Evolutionary conservation across 108 stramenopile species (phyloP), one percentile per base, ranked within the genome.

Genomic region (Fragilaria crotonensis): DNA sequence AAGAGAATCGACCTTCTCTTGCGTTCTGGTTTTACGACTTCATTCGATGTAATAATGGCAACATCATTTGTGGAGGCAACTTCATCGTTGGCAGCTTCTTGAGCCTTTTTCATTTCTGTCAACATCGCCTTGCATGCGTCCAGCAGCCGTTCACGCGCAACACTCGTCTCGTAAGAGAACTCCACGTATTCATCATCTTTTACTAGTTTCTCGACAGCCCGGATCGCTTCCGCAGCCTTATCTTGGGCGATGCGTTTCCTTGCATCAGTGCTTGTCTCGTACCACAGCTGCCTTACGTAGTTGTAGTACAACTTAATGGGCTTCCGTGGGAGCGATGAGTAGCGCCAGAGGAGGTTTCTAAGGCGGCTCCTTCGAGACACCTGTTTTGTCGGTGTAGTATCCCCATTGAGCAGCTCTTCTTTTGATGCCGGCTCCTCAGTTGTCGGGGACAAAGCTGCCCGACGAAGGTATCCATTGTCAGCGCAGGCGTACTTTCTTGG

Each of bases 1-100:
- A 86, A 86, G 56, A 84, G 63, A 31, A 88, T 69, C 29, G 84
- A 85, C 0, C 91, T 80, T 20, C 72, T 66, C 55, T 55, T 67
- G 44, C 64, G 65, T 57, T 76, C 63, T 44, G 11, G 19, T 53
- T 71, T 69, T 36, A 63, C 60, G 18, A 33, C 52, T 14, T 41
- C 47, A 23, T 29, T 25, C 21, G 29, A 44, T 60, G 62, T 54
- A 31, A 2, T 33, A 14, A 19, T 31, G 2, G 2, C 3, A 48
- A 20, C 65, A 23, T 25, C 44, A 2, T 30, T 26, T 2, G 27
- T 44, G 19, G 22, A 45, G 14, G 0, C 45, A 25, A 52, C 25
- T 22, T 47, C 59, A 26, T 22, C 17, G 59, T 45, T 32, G 45
- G 30, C 30, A 41, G 23, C 25, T 30, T 25, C 9, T 52, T 25